These are phyloP conservation scores for Debaryomycetaceae sp. DNA, from an alignment of 1,139 yeast genomes.

Conservation along the genomic window DNA sequence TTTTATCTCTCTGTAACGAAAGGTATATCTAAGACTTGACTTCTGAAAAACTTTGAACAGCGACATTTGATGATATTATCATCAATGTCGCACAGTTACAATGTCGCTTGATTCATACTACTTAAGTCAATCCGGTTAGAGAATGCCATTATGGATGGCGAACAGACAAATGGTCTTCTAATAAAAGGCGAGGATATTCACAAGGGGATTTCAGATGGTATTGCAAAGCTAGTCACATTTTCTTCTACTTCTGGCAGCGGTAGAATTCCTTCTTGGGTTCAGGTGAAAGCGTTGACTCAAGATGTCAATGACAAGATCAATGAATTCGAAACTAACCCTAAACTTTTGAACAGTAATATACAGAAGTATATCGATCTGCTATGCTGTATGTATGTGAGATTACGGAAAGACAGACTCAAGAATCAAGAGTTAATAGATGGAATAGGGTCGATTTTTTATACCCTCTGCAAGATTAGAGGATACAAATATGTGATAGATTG, in stretches of 20 bases:
- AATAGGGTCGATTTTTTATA: slow-evolving; percentile 45
- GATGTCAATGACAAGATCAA: slow-evolving; percentile 14
- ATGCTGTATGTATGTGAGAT: slow-evolving; percentile 22
- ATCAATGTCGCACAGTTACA: not conserved
- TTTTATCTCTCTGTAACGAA: no score
- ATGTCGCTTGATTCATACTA: not conserved
- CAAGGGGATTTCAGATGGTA: not conserved
- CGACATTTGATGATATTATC: slow-evolving; percentile 1
- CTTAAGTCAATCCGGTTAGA: not conserved
- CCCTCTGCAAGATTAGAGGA: slow-evolving; percentile 63
- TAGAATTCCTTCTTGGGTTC: not conserved
- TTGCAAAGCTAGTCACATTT: not conserved
- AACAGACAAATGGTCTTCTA: not conserved
- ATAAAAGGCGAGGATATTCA: not conserved
- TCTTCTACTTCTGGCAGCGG: not conserved
- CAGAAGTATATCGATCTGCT: slow-evolving; percentile 27
- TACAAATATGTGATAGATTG: slow-evolving; percentile 55
- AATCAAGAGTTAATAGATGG: slow-evolving; percentile 1
- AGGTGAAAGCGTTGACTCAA: not conserved
- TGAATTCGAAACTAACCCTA: slow-evolving; percentile 58
- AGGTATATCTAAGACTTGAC: not conserved
- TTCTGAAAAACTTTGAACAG: not conserved
- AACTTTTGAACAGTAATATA: slow-evolving; percentile 44
- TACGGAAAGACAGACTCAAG: not conserved
- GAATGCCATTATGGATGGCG: not conserved